Percentiles rank a stretch among this genome's conserved stretches.
Evolutionary conservation across 2,329 filamentous ascomycete genomes (phyloP).

Genomic region (Nemania sp.): DNA sequence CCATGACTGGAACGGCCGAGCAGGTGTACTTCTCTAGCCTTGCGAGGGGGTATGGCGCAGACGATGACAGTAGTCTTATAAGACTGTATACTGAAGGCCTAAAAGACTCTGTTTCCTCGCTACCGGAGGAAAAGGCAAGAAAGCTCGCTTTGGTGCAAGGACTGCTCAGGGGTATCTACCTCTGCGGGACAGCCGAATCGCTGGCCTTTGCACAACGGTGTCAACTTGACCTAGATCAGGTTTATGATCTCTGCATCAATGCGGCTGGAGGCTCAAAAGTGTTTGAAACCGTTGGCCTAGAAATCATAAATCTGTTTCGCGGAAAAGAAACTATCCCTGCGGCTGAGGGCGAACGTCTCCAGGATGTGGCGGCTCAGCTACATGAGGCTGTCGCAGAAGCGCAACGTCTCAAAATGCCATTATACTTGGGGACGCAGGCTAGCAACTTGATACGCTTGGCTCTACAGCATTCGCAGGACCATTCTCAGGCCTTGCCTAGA

Average conservation of each 20-base stretch:
- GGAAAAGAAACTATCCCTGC: slow-evolving; percentile 38
- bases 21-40: slow-evolving; percentile 72
- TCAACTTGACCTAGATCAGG: slow-evolving; percentile 59
- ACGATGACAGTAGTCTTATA: slow-evolving; percentile 60
- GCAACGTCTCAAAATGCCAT: slow-evolving; percentile 56
- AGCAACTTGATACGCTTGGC: slow-evolving; percentile 54
- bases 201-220: slow-evolving; percentile 57
- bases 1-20: slow-evolving; percentile 72
- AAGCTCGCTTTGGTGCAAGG: slow-evolving; percentile 55
- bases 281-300: slow-evolving; percentile 54
- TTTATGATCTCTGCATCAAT: slow-evolving; percentile 59
- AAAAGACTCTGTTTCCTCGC: slow-evolving; percentile 48
- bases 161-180: slow-evolving; percentile 58
- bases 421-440: slow-evolving; percentile 57
- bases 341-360: slow-evolving; percentile 44
- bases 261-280: slow-evolving; percentile 59
- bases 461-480: slow-evolving; percentile 39
- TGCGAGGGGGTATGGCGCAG: slow-evolving; percentile 64
- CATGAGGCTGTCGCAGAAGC: slow-evolving; percentile 57
- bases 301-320: slow-evolving; percentile 54
- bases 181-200: slow-evolving; percentile 58
- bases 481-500: slow-evolving; percentile 41
- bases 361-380: slow-evolving; percentile 50
- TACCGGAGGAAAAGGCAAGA: slow-evolving; percentile 53
- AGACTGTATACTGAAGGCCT: slow-evolving; percentile 57